These are phyloP conservation scores for Fusarium vanettenii DNA, from an alignment of 2,329 filamentous ascomycete species.

Conservation along the genomic window DNA sequence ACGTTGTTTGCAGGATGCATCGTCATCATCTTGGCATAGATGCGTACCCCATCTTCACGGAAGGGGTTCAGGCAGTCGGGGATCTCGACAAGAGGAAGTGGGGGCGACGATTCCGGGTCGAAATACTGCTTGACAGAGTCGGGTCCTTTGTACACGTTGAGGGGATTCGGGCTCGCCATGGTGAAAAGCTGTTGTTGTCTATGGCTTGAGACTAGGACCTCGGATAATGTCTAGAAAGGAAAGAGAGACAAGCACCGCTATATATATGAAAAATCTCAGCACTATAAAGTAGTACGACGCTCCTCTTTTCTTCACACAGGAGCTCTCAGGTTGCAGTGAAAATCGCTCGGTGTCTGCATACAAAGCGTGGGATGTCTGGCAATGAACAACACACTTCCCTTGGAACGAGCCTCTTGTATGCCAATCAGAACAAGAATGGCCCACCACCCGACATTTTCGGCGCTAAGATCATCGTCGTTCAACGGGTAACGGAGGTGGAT, in stretches of 20 bases:
- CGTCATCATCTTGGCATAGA: constrained; percentile 75
- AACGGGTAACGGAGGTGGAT: neutral
- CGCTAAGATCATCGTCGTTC: constrained; percentile 3
- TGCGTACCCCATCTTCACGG: constrained; percentile 66
- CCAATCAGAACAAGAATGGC: constrained; percentile 4
- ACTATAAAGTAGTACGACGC: neutral
- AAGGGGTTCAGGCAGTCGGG: constrained; percentile 68
- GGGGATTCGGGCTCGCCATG: constrained; percentile 43
- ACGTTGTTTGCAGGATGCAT: constrained; percentile 74
- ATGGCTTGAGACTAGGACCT: neutral
- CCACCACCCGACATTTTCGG: neutral
- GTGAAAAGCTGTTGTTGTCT: constrained; percentile 1
- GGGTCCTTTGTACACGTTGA: constrained; percentile 69
- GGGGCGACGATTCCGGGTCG: constrained; percentile 67
- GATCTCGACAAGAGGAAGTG: constrained; percentile 71
- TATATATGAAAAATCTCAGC: neutral
- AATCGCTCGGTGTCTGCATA: constrained; percentile 8
- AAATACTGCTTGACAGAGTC: constrained; percentile 69
- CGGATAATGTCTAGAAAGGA: neutral
- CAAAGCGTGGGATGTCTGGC: constrained; percentile 5
- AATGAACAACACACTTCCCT: constrained; percentile 3
- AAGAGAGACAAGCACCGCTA: neutral
- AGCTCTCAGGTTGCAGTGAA: neutral
- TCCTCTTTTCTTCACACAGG: neutral
- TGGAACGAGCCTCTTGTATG: neutral